A percentile compares a stretch with the other conserved stretches of the same genome.
These are phyloP conservation scores for Aeminium ludgeri DNA, from an alignment of 495 filamentous ascomycete species.

Conservation along the genomic window DNA sequence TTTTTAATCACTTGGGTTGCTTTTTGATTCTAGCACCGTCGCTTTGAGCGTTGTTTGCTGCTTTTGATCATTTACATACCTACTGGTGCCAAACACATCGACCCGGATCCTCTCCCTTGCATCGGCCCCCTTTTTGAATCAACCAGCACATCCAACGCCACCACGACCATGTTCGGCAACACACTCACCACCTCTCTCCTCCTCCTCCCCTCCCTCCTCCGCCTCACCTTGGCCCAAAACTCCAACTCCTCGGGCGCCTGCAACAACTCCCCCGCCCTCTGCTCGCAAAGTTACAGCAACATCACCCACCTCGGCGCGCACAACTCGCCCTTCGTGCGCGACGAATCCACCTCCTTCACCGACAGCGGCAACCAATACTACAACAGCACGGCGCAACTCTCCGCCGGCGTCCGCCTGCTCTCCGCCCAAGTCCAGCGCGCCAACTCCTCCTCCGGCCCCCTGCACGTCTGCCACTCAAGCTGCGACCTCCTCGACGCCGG, in stretches of 20 bases:
- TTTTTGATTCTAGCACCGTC: too few species aligned
- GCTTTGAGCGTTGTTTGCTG: too few species aligned
- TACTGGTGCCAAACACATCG: too few species aligned
- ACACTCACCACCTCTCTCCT: not conserved
- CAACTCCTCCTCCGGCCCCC: conserved; percentile 8
- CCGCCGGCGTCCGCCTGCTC: conserved; percentile 24
- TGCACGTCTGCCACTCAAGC: conserved; percentile 24
- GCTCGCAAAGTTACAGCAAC: conserved; percentile 40
- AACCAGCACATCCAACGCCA: too few species aligned
- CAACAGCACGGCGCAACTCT: conserved; percentile 23
- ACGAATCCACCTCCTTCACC: conserved; percentile 27
- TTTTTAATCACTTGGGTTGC: too few species aligned
- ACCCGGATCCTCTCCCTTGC: too few species aligned
- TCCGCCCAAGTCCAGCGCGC: conserved; percentile 23
- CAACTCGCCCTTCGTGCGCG: conserved; percentile 42
- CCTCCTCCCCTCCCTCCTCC: not conserved
- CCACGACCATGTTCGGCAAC: too few species aligned
- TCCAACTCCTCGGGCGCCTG: conserved; percentile 22
- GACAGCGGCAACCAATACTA: conserved; percentile 25
- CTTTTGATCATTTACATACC: not conserved
- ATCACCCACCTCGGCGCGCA: conserved; percentile 51
- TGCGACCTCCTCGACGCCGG: conserved; percentile 25
- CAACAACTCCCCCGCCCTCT: conserved; percentile 47
- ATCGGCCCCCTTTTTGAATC: too few species aligned
- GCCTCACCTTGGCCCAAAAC: conserved; percentile 1